Evolutionary conservation across 2,329 filamentous ascomycete genomes (phyloP).

Genomic region (Sphaerulina musiva): DNA sequence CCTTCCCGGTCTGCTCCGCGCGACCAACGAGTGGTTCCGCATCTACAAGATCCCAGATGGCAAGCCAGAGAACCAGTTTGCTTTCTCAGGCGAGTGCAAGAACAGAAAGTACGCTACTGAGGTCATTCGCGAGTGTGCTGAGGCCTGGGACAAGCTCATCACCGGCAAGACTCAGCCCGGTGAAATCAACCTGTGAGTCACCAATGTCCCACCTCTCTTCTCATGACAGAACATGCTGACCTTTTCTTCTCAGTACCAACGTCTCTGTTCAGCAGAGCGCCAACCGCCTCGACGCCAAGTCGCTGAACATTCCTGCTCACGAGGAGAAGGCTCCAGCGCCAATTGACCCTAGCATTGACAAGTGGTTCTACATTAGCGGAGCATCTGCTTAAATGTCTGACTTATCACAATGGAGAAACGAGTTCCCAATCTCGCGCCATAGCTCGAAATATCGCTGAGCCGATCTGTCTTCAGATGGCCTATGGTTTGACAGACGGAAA

Average conservation of each 20-base stretch:
- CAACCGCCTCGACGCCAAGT: conserved; percentile 60
- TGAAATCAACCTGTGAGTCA: conserved; percentile 73
- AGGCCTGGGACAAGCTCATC: conserved; percentile 95
- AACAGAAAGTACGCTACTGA: conserved; percentile 99
- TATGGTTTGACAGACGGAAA: too few species aligned
- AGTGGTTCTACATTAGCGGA: conserved; percentile 99
- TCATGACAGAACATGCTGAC: background rate
- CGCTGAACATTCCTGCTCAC: conserved; percentile 70
- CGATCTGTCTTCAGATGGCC: too few species aligned
- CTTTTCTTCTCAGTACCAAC: conserved; percentile 59
- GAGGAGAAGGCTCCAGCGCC: conserved; percentile 78
- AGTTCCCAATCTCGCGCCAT: too few species aligned
- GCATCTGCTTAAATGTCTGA: conserved; percentile 47
- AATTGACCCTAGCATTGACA: conserved; percentile 95
- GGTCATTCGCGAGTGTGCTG: conserved; percentile 88
- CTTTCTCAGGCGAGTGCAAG: conserved; percentile 99
- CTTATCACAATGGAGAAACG: too few species aligned
- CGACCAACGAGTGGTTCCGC: conserved; percentile 99
- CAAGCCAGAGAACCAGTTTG: conserved; percentile 99
- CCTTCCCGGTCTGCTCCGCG: conserved; percentile 89
- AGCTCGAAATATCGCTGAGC: too few species aligned
- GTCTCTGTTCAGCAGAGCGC: conserved; percentile 65
- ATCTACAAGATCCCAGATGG: conserved; percentile 99
- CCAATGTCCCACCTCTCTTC: background rate
- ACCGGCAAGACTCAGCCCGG: conserved; percentile 77